phyloP scores from a whole-genome alignment of 1,284 basidiomycete species.

The Austropuccinia psidii region DNA sequence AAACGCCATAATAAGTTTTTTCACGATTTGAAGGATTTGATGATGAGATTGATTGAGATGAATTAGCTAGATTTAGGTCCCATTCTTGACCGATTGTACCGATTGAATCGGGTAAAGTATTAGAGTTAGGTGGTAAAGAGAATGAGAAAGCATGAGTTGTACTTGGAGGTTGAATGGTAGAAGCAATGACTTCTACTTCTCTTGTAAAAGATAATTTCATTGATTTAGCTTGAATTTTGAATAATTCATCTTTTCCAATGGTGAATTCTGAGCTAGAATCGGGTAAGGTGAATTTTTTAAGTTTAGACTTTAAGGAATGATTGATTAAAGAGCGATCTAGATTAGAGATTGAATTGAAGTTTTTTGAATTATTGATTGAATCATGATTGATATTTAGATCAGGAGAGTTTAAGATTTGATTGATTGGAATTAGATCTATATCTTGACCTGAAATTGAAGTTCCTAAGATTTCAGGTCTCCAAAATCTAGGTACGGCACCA shows the following conservation, averaged over 20 bases:
- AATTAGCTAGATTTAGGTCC: not conserved
- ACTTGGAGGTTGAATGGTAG: conserved; percentile 77
- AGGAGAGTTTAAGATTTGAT: conserved; percentile 37
- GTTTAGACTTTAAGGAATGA: too few species aligned
- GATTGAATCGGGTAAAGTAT: not conserved
- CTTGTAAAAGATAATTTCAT: conserved; percentile 79
- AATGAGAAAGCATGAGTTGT: conserved; percentile 91
- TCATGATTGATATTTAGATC: conserved; percentile 40
- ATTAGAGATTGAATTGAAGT: not conserved
- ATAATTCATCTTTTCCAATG: conserved; percentile 54
- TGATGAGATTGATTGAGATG: not conserved
- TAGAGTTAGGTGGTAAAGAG: conserved; percentile 40
- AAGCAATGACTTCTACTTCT: conserved; percentile 88
- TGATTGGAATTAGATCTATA: not conserved
- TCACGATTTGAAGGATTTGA: conserved; percentile 24
- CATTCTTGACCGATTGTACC: conserved; percentile 8
- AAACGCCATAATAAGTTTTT: conserved; percentile 73
- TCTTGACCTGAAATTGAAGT: conserved; percentile 58
- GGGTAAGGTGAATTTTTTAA: too few species aligned
- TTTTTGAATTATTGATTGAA: not conserved
- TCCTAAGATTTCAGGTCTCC: conserved; percentile 86
- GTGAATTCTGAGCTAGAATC: not conserved
- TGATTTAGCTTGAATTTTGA: conserved; percentile 78
- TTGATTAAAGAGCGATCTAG: too few species aligned
- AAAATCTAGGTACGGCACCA: conserved; percentile 81